These are phyloP conservation scores for Penicillium sp. DNA, from an alignment of 2,329 filamentous ascomycete species.

Conservation along the genomic window DNA sequence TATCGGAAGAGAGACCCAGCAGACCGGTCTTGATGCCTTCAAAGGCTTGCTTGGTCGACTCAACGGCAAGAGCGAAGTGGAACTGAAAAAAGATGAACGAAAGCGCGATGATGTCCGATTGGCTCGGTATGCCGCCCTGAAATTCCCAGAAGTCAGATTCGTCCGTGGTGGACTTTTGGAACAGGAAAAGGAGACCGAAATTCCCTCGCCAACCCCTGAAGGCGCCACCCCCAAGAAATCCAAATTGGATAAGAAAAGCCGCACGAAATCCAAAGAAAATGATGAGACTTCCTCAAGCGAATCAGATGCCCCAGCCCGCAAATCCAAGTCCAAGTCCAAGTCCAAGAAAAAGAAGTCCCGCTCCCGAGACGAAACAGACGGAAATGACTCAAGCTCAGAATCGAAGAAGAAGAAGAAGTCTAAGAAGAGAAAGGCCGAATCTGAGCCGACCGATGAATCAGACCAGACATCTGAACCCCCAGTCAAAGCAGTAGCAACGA, in stretches of 20 bases:
- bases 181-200: constrained; percentile 48
- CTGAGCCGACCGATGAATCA: constrained; percentile 28
- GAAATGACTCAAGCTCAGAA: constrained; percentile 21
- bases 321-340: constrained; percentile 17
- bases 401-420: constrained; percentile 33
- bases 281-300: constrained; percentile 11
- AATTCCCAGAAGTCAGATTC: constrained; percentile 80
- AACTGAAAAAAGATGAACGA: constrained; percentile 68
- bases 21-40: constrained; percentile 83
- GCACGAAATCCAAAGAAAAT: background rate
- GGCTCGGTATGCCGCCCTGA: constrained; percentile 69
- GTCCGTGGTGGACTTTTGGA: constrained; percentile 76
- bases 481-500: constrained; percentile 41
- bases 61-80: constrained; percentile 80
- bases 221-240: constrained; percentile 54
- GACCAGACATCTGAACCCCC: constrained; percentile 2
- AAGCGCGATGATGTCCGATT: constrained; percentile 68
- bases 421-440: constrained; percentile 39
- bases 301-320: constrained; percentile 10
- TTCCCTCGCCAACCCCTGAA: constrained; percentile 40
- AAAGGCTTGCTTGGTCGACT: constrained; percentile 81
- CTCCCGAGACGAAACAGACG: constrained; percentile 20
- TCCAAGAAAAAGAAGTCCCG: constrained; percentile 25
- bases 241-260: constrained; percentile 26
- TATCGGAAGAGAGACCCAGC: constrained; percentile 66